phyloP scores from a whole-genome alignment of 192 early-diverging fungal species.

The Gonapodya prolifera region DNA sequence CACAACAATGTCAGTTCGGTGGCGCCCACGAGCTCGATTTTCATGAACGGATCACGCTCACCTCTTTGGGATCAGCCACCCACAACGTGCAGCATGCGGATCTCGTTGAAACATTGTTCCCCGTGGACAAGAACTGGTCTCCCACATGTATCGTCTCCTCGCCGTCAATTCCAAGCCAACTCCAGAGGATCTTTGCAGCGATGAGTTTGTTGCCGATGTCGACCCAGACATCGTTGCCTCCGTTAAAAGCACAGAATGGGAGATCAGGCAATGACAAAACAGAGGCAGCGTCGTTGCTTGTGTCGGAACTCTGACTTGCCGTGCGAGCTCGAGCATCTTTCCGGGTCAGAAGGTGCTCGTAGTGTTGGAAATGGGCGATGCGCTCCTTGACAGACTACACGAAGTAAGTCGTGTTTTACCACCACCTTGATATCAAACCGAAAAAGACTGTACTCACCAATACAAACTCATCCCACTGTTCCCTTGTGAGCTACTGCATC shows the following conservation, averaged over 20 bases:
- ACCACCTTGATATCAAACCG: no score
- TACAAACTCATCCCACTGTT: constrained; percentile 80
- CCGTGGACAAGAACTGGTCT: constrained; percentile 85
- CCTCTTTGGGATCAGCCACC: no score
- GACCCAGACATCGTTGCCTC: constrained; percentile 81
- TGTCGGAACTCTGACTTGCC: background rate
- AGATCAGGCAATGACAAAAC: no score
- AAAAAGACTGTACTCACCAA: constrained; percentile 43
- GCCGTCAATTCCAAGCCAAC: constrained; percentile 41
- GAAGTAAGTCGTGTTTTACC: no score
- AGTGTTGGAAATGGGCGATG: background rate
- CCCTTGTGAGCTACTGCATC: constrained; percentile 46
- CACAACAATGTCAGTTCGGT: no score
- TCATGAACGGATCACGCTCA: no score
- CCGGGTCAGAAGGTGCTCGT: background rate
- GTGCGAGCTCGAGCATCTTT: background rate
- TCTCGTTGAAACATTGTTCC: no score
- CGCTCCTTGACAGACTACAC: background rate
- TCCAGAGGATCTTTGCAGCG: constrained; percentile 68
- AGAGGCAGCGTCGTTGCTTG: no score
- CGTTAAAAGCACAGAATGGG: constrained; percentile 90
- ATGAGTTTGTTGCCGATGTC: constrained; percentile 92
- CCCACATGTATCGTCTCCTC: constrained; percentile 70
- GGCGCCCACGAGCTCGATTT: no score
- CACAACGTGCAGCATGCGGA: no score